phyloP scores from a whole-genome alignment of 495 filamentous ascomycete genomes.

The Penicillium ucsense region DNA sequence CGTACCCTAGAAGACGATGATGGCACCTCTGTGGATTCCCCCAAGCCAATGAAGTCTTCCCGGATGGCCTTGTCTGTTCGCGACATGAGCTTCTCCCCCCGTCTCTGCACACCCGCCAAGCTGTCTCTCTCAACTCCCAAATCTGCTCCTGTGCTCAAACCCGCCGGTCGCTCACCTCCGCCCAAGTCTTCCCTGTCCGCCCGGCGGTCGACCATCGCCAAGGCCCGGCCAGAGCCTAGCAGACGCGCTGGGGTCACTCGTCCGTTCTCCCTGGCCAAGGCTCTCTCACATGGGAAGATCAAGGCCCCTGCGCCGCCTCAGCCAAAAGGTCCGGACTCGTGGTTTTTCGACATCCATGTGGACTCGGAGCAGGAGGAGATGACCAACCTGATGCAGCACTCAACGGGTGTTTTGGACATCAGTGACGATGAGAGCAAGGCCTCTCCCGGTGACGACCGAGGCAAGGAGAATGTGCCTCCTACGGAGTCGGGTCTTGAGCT shows the following conservation, averaged over 20 bases:
- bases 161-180: slow-evolving; percentile 33
- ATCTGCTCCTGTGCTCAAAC: slow-evolving; percentile 24
- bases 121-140: slow-evolving; percentile 28
- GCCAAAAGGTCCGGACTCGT: slow-evolving; percentile 49
- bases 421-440: slow-evolving; percentile 43
- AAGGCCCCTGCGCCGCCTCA: slow-evolving; percentile 19
- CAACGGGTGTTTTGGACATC: slow-evolving; percentile 78
- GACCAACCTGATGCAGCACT: slow-evolving; percentile 85
- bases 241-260: slow-evolving; percentile 26
- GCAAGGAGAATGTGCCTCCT: slow-evolving; percentile 85
- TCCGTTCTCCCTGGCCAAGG: slow-evolving; percentile 73
- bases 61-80: slow-evolving; percentile 24
- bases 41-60: slow-evolving; percentile 35
- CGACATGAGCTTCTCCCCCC: slow-evolving; percentile 21
- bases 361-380: slow-evolving; percentile 82
- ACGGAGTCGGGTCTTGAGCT: slow-evolving; percentile 24
- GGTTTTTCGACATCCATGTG: slow-evolving; percentile 94
- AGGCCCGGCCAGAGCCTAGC: slow-evolving; percentile 42
- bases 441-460: slow-evolving; percentile 40
- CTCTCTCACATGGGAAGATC: slow-evolving; percentile 41
- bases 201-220: slow-evolving; percentile 29
- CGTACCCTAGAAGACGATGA: slow-evolving; percentile 44
- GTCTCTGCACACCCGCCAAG: slow-evolving; percentile 27
- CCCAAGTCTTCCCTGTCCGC: slow-evolving; percentile 20
- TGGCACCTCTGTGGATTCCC: slow-evolving; percentile 30